These are phyloP conservation scores for Alternaria rosae DNA, from an alignment of 2,329 filamentous ascomycete species.

Conservation along the genomic window DNA sequence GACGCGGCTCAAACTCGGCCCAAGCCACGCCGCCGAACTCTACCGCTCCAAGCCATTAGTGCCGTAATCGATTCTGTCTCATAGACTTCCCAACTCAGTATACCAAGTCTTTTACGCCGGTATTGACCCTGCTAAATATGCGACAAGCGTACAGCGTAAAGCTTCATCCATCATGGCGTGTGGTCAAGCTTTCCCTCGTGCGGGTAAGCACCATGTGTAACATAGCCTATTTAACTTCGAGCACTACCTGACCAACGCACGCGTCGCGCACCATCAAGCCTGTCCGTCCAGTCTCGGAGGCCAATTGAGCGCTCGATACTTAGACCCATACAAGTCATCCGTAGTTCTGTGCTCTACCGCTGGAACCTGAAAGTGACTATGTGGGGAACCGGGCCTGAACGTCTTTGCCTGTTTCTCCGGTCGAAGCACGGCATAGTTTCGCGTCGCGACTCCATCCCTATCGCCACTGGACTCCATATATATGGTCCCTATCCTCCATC, in stretches of 20 bases:
- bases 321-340: neutral
- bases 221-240: neutral
- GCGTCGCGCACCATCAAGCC: neutral
- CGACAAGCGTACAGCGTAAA: neutral
- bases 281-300: neutral
- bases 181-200: neutral
- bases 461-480: too few species aligned
- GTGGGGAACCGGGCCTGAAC: too few species aligned
- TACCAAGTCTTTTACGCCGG: slow-evolving; percentile 14
- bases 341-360: neutral
- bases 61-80: slow-evolving; percentile 28
- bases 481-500: too few species aligned
- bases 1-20: slow-evolving; percentile 9
- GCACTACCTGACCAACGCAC: neutral
- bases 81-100: slow-evolving; percentile 27
- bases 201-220: neutral
- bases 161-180: neutral
- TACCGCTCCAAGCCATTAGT: slow-evolving; percentile 39
- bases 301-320: neutral
- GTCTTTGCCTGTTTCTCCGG: too few species aligned
- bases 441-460: too few species aligned
- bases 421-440: too few species aligned
- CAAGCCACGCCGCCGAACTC: slow-evolving; percentile 14
- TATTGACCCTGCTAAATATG: neutral
- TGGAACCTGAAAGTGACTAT: too few species aligned